phyloP scores from a whole-genome alignment of 257 asterid genomes.

The Coffea eugenioides region DNA sequence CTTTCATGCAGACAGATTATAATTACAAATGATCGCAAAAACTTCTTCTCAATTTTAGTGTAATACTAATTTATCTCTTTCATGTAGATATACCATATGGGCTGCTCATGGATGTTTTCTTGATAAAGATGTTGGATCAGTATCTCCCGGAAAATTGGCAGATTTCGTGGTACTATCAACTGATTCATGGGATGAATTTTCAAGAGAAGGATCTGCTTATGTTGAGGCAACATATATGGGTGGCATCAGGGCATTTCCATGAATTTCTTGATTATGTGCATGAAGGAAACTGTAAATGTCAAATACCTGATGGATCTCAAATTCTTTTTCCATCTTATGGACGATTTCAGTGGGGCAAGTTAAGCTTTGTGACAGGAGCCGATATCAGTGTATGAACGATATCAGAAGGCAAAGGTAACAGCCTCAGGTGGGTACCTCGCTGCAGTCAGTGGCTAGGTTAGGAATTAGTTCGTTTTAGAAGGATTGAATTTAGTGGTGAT shows the following conservation, averaged over 20 bases:
- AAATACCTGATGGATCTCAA: no score
- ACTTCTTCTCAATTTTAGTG: neutral
- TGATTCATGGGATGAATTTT: conserved; percentile 70
- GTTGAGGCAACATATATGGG: conserved; percentile 85
- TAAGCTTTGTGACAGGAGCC: no score
- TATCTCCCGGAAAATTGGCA: conserved; percentile 81
- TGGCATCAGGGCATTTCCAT: conserved; percentile 61
- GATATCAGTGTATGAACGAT: no score
- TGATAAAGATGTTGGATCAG: conserved; percentile 77
- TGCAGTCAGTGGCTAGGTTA: no score
- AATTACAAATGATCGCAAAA: neutral
- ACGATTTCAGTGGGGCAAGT: no score
- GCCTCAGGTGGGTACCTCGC: no score
- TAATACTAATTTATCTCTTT: neutral
- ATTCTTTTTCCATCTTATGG: no score
- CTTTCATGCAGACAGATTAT: neutral
- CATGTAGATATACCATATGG: conserved; percentile 67
- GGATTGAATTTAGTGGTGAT: no score
- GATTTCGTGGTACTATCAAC: conserved; percentile 76
- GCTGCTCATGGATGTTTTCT: conserved; percentile 94
- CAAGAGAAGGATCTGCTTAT: conserved; percentile 43
- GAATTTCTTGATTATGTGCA: neutral
- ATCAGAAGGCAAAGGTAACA: no score
- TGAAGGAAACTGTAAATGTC: neutral
- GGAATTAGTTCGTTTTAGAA: no score